phyloP scores from a whole-genome alignment of 2,329 filamentous ascomycete genomes.

The Nothopassalora personata region DNA sequence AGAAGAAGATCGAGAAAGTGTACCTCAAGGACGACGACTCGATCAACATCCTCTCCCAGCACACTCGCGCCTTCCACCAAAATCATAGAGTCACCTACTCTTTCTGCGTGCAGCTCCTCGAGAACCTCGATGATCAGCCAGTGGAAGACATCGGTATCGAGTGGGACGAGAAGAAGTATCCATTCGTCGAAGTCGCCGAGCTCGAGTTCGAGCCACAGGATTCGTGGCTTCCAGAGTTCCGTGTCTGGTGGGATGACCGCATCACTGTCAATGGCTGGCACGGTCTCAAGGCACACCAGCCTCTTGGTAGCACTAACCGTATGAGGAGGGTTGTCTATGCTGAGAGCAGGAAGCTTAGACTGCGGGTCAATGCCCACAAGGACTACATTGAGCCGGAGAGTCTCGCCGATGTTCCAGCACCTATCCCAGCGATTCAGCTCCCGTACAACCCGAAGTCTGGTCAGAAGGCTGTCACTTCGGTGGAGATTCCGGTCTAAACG shows the following conservation, averaged over 20 bases:
- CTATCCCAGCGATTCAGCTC: conserved; percentile 28
- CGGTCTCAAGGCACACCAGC: conserved; percentile 36
- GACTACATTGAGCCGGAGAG: conserved; percentile 37
- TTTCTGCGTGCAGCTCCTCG: conserved; percentile 32
- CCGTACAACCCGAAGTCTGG: conserved; percentile 19
- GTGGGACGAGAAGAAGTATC: conserved; percentile 33
- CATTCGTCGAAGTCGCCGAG: conserved; percentile 31
- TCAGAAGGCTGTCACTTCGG: conserved; percentile 22
- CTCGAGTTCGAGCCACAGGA: conserved; percentile 40
- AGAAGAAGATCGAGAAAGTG: conserved; percentile 26
- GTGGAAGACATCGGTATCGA: conserved; percentile 33
- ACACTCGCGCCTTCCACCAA: conserved; percentile 30
- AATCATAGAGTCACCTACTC: conserved; percentile 33
- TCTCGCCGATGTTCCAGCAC: conserved; percentile 35
- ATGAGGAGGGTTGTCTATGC: conserved; percentile 41
- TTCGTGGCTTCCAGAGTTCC: conserved; percentile 37
- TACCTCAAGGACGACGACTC: conserved; percentile 26
- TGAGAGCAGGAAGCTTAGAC: conserved; percentile 36
- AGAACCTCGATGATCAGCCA: conserved; percentile 32
- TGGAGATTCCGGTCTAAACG: conserved; percentile 3
- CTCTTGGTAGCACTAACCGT: conserved; percentile 37
- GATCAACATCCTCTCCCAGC: conserved; percentile 32
- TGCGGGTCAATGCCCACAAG: conserved; percentile 37
- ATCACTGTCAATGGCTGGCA: conserved; percentile 40
- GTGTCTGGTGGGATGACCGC: conserved; percentile 38